Percentiles rank a stretch among this genome's conserved stretches.
Evolutionary conservation across 1,284 basidiomycete genomes (phyloP).

Genomic region (Gastroboletus turbinatus): DNA sequence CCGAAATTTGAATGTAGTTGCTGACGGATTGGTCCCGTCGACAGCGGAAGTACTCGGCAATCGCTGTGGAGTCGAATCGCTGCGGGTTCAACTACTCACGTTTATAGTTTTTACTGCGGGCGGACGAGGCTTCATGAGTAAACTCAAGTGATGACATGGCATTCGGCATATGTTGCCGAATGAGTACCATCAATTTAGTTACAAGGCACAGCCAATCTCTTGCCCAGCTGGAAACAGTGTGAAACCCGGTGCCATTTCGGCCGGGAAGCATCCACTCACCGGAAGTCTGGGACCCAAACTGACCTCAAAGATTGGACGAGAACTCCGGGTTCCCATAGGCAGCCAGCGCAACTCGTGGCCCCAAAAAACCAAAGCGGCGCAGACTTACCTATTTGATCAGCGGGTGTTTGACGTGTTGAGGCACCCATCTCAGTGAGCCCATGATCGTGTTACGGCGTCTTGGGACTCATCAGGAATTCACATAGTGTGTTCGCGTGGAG

Average conservation of each 20-base stretch:
- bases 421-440: constrained; percentile 14
- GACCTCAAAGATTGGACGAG: constrained; percentile 6
- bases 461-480: constrained; percentile 13
- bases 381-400: constrained; percentile 11
- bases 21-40: constrained; percentile 18
- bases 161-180: constrained; percentile 21
- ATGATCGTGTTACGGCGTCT: constrained; percentile 21
- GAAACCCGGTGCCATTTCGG: constrained; percentile 27
- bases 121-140: constrained; percentile 3
- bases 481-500: constrained; percentile 21
- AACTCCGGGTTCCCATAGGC: constrained; percentile 16
- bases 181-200: constrained; percentile 29
- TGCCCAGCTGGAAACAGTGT: constrained; percentile 22
- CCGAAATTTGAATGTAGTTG: constrained; percentile 20
- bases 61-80: constrained; percentile 7
- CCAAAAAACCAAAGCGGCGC: constrained; percentile 1
- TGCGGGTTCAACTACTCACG: constrained; percentile 4
- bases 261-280: constrained; percentile 18
- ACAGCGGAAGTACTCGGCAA: constrained; percentile 27
- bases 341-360: constrained; percentile 14
- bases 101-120: constrained; percentile 23
- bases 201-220: constrained; percentile 31
- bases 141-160: constrained; percentile 21
- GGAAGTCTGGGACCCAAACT: constrained; percentile 13
- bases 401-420: constrained; percentile 19